Evolutionary conservation across 2,329 filamentous ascomycete genomes (phyloP), one percentile per base, ranked within the genome.

Genomic region (Colletotrichum sp.): DNA sequence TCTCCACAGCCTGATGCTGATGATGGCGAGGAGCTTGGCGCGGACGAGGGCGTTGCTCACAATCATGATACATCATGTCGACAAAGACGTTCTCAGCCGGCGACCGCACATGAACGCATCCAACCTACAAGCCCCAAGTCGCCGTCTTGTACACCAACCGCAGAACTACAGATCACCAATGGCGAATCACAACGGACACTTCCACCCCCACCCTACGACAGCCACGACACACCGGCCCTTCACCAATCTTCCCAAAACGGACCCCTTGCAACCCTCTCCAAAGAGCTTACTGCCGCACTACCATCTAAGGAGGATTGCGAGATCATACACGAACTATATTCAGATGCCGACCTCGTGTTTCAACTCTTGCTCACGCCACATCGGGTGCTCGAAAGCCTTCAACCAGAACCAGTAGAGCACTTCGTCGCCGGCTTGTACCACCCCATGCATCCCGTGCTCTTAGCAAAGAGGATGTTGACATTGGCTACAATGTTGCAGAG

Each of bases 401-500:
- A 52, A 30, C 63, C 52, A 59, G 78, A 30, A 34, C 74, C 15
- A 18, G 66, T 18, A 21, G 78, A 24, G 24, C 28, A 75, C 8
- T 77, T 28, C 49, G 76, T 79, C 21, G 71, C 79, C 55, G 72
- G 59, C 60, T 69, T 78, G n/a, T 71, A 81, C 62, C 75, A 78
- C 6, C 78, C 80, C 3, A 59, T 67, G 4, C 86, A 88, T 72
- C 87, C 87, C 1, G 84, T 87, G 0, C 75, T 87, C 1, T 79
- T 89, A 18, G 86, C 88, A 1, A 82, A 82, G 10, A 81, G 83
- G 32, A 80, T 89, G 72, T 80, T 89, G 3, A 69, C 83, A 8
- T 68, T 89, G 0, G 84, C 82, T 5, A 81, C 79, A 0, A 83
- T 83, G 49, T 76, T 88, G 6, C 86, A 88, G 57, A 79, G 81